Percentiles rank a stretch among this genome's conserved stretches.
phyloP scores from a whole-genome alignment of 768 basidiomycete species.

The Phylloporus sp. region DNA sequence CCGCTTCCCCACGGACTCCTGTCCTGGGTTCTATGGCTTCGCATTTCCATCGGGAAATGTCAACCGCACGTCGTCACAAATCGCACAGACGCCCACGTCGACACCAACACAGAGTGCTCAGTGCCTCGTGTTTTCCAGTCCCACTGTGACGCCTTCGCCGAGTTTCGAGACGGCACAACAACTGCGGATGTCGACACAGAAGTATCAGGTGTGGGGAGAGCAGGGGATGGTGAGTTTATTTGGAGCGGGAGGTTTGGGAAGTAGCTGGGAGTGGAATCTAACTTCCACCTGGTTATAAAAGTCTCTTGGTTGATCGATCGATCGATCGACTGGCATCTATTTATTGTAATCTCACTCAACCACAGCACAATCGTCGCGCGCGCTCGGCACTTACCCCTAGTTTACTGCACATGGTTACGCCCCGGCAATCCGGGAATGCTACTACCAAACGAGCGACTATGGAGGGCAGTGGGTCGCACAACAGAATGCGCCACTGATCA shows the following conservation, averaged over 20 bases:
- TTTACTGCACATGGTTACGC: too few species aligned
- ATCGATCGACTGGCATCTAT: too few species aligned
- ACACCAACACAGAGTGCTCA: conserved; percentile 13
- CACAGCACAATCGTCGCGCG: too few species aligned
- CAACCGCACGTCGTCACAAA: conserved; percentile 18
- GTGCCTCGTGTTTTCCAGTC: conserved; percentile 12
- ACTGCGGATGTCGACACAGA: conserved; percentile 7
- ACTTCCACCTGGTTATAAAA: conserved; percentile 4
- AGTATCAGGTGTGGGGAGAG: conserved; percentile 15
- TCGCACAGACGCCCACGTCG: conserved; percentile 19
- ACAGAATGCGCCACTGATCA: too few species aligned
- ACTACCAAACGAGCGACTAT: too few species aligned
- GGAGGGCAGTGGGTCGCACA: too few species aligned
- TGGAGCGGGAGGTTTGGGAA: conserved; percentile 6
- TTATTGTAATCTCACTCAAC: too few species aligned
- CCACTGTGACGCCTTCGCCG: conserved; percentile 11
- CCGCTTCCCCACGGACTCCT: conserved; percentile 24
- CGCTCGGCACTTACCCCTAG: too few species aligned
- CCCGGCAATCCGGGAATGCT: too few species aligned
- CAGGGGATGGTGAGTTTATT: conserved; percentile 7
- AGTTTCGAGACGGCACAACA: conserved; percentile 13
- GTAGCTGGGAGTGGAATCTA: conserved; percentile 7
- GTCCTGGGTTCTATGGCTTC: conserved; percentile 26
- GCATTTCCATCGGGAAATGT: conserved; percentile 24
- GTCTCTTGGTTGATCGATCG: too few species aligned